phyloP scores from a whole-genome alignment of 352 stramenopile species.

The Globisporangium radiosum region DNA sequence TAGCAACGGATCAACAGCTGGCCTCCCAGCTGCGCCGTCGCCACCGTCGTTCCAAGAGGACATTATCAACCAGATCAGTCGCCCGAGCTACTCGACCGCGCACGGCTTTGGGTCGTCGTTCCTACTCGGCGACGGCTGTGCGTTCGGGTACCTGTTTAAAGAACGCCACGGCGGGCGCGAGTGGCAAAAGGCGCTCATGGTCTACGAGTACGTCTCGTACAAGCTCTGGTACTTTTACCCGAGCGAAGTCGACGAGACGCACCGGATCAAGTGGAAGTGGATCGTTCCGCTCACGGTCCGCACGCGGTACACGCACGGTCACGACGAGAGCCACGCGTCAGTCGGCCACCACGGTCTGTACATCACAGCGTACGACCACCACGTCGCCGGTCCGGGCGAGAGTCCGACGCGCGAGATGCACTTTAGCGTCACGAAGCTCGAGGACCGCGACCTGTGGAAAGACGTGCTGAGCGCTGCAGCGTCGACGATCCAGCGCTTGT shows the following conservation, averaged over 20 bases:
- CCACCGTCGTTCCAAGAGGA: conserved; percentile 80
- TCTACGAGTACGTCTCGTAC: conserved; percentile 84
- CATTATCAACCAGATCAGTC: conserved; percentile 84
- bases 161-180: conserved; percentile 45
- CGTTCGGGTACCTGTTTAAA: conserved; percentile 84
- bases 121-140: conserved; percentile 71
- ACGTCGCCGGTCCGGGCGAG: conserved; percentile 44
- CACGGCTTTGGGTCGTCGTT: conserved; percentile 86
- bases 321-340: conserved; percentile 78
- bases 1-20: conserved; percentile 3
- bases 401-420: conserved; percentile 65
- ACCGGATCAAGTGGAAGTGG: conserved; percentile 85
- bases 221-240: conserved; percentile 89
- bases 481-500: conserved; percentile 57
- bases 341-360: conserved; percentile 81
- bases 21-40: conserved; percentile 19
- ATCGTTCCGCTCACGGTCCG: conserved; percentile 72
- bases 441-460: conserved; percentile 80
- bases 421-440: conserved; percentile 81
- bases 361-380: conserved; percentile 75
- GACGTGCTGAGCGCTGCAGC: conserved; percentile 56
- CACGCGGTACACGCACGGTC: conserved; percentile 73
- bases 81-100: conserved; percentile 74
- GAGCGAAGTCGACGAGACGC: conserved; percentile 72
- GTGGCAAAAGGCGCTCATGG: conserved; percentile 82